These are phyloP conservation scores for Hortiboletus flavorubellus DNA, from an alignment of 768 basidiomycete species.

Conservation along the genomic window DNA sequence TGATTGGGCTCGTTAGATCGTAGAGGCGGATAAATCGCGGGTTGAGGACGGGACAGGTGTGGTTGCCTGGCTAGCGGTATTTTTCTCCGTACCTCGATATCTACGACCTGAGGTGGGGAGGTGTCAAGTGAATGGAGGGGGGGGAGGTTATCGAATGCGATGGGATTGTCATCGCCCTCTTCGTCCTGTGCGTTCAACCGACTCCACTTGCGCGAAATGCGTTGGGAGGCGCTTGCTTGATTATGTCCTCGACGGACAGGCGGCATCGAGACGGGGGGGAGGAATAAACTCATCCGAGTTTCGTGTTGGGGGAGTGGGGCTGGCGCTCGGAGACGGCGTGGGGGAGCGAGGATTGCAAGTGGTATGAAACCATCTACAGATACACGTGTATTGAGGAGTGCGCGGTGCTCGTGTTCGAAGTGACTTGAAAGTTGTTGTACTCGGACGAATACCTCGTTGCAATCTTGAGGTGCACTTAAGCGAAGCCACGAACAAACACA, in stretches of 20 bases:
- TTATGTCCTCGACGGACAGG: conserved; percentile 4
- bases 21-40: conserved; percentile 13
- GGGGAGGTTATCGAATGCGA: conserved; percentile 25
- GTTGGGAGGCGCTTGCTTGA: conserved; percentile 13
- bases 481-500: not conserved
- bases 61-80: not conserved
- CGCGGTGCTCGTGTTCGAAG: conserved; percentile 20
- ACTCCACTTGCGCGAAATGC: conserved; percentile 32
- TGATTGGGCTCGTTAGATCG: conserved; percentile 11
- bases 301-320: conserved; percentile 12
- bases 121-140: not conserved
- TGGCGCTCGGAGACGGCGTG: conserved; percentile 15
- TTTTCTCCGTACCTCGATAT: conserved; percentile 15
- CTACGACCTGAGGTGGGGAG: not conserved
- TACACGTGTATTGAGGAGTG: conserved; percentile 16
- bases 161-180: conserved; percentile 11
- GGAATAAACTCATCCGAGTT: not conserved
- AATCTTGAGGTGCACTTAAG: conserved; percentile 20
- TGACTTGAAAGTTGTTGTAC: conserved; percentile 23
- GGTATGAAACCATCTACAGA: conserved; percentile 15
- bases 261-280: conserved; percentile 11
- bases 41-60: conserved; percentile 26
- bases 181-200: conserved; percentile 25
- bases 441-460: conserved; percentile 24
- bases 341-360: conserved; percentile 18